Percentiles rank a stretch among this genome's conserved stretches.
phyloP scores from a whole-genome alignment of 305 asterid species.

The Solanum hybrid region DNA sequence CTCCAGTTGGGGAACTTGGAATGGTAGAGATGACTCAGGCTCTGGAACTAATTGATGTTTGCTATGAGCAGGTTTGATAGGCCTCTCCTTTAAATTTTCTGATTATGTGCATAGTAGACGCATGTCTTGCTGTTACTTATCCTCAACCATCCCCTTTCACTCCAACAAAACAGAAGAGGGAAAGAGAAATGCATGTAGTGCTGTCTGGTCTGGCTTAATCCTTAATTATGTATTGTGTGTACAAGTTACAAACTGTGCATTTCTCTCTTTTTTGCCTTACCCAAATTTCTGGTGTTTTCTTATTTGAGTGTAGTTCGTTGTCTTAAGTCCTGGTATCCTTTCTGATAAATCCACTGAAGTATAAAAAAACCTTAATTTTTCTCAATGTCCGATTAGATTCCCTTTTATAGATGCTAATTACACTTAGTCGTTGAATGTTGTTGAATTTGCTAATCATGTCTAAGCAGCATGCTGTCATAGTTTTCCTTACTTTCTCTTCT shows the following conservation, averaged over 20 bases:
- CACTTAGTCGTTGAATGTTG: neutral
- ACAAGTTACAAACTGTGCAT: neutral
- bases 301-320: neutral
- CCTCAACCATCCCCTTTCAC: neutral
- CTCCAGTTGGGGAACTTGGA: constrained; percentile 97
- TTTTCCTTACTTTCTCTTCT: neutral
- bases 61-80: constrained; percentile 66
- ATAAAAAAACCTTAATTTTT: neutral
- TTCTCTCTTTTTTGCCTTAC: neutral
- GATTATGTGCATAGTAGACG: neutral
- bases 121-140: neutral
- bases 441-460: neutral
- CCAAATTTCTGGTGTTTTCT: neutral
- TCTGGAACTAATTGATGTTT: constrained; percentile 65
- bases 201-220: neutral
- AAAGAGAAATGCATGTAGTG: neutral
- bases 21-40: constrained; percentile 99
- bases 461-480: neutral
- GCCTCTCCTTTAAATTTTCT: neutral
- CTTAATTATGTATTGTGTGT: neutral
- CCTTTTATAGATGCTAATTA: neutral
- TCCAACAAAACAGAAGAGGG: neutral
- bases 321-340: neutral
- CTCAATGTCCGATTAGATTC: neutral
- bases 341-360: neutral